A percentile compares a stretch with the other conserved stretches of the same genome.
Evolutionary conservation across 2,329 filamentous ascomycete species (phyloP).

Genomic region (Sporothrix mexicana): DNA sequence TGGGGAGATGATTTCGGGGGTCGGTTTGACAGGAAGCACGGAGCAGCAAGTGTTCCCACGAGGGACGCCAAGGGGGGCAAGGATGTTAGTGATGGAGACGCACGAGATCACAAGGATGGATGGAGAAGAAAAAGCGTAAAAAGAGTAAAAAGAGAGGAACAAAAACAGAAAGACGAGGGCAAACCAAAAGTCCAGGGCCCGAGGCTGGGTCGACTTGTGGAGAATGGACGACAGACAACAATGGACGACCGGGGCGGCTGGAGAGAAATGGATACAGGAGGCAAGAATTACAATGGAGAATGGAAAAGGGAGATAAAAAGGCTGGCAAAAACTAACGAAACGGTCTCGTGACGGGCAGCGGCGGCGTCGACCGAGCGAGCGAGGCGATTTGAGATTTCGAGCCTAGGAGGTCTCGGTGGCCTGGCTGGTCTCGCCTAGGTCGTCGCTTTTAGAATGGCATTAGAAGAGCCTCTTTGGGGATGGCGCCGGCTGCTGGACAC

Average conservation of each 20-base stretch:
- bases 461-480: not conserved
- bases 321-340: not conserved
- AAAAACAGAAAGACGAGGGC: not conserved
- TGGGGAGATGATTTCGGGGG: constrained; percentile 20
- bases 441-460: not conserved
- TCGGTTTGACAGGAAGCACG: constrained; percentile 19
- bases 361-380: constrained; percentile 17
- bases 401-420: not conserved
- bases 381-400: not conserved
- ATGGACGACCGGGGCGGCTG: constrained; percentile 3
- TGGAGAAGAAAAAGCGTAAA: not conserved
- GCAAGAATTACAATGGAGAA: constrained; percentile 18
- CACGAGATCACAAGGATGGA: not conserved
- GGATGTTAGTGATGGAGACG: constrained; percentile 24
- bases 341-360: constrained; percentile 2
- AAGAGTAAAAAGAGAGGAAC: not conserved
- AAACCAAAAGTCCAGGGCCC: not conserved
- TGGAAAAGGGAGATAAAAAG: not conserved
- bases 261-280: constrained; percentile 10
- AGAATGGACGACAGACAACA: not conserved
- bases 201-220: constrained; percentile 19
- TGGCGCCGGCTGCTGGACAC: constrained; percentile 9
- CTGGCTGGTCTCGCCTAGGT: not conserved
- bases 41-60: constrained; percentile 5
- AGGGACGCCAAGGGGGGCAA: constrained; percentile 11